A percentile compares a stretch with the other conserved stretches of the same genome.
These are phyloP conservation scores for Ascochyta rabiei DNA, from an alignment of 2,329 filamentous ascomycete species.

Conservation along the genomic window DNA sequence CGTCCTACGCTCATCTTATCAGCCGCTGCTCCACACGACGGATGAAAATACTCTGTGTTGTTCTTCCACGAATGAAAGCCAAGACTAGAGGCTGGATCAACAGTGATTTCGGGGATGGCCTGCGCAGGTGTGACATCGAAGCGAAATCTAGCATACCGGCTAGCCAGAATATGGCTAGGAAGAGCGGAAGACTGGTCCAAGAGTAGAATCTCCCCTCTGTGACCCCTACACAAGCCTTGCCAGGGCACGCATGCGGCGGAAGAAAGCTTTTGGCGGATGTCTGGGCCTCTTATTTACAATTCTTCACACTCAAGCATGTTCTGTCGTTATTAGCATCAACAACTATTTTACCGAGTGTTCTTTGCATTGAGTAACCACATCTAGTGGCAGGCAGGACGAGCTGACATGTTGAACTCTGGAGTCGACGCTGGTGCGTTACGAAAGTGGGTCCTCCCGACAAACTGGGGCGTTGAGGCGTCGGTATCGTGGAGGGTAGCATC, in stretches of 20 bases:
- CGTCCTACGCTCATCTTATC: slow-evolving; percentile 21
- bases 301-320: neutral
- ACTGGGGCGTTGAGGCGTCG: slow-evolving; percentile 12
- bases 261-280: slow-evolving; percentile 34
- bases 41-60: slow-evolving; percentile 16
- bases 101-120: slow-evolving; percentile 12
- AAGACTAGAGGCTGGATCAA: slow-evolving; percentile 10
- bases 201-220: slow-evolving; percentile 18
- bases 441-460: slow-evolving; percentile 9
- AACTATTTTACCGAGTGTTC: slow-evolving; percentile 4
- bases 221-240: slow-evolving; percentile 30
- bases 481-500: slow-evolving; percentile 1
- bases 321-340: neutral
- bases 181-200: slow-evolving; percentile 20
- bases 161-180: slow-evolving; percentile 25
- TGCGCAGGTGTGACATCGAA: slow-evolving; percentile 17
- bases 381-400: neutral
- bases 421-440: neutral
- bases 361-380: neutral
- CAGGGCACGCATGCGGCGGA: slow-evolving; percentile 17
- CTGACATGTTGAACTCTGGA: neutral
- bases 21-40: slow-evolving; percentile 20
- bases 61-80: slow-evolving; percentile 39
- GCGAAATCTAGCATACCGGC: slow-evolving; percentile 18
- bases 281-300: slow-evolving; percentile 28